Conservation (phyloP, 169 alveolate genomes). For the Amoebophrya sp. region DNA sequence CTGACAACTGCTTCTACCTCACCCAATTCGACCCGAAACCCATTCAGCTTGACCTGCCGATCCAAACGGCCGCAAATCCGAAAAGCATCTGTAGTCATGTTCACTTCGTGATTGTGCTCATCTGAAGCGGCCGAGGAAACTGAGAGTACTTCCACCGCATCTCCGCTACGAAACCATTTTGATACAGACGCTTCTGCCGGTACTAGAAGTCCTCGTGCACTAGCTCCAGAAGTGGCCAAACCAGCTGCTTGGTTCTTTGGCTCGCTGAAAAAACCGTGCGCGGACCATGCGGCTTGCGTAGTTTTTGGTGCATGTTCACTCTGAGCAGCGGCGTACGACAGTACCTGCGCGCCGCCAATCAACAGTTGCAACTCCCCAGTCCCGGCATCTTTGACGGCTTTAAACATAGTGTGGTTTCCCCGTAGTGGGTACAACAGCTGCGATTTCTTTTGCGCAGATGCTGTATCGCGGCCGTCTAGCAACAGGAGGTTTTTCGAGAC, state of each 20-base stretch:
- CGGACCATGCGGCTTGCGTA: too few species aligned
- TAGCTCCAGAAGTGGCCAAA: too few species aligned
- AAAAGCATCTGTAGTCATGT: too few species aligned
- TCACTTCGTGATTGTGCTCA: too few species aligned
- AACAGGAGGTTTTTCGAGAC: neutral
- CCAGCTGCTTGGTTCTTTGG: too few species aligned
- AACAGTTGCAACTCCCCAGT: neutral
- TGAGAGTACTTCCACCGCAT: neutral
- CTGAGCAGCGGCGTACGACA: neutral
- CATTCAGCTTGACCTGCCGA: constrained; percentile 13
- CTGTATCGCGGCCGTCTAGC: neutral
- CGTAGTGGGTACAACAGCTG: neutral
- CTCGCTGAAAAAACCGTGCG: too few species aligned
- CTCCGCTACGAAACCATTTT: neutral
- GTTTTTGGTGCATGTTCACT: too few species aligned
- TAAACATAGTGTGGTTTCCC: neutral
- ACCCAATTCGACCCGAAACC: neutral
- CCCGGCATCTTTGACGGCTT: too few species aligned
- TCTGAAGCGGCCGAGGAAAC: too few species aligned
- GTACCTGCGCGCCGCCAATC: neutral
- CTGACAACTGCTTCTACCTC: neutral
- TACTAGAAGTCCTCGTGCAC: too few species aligned
- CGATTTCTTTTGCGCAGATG: neutral
- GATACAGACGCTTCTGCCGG: too few species aligned
- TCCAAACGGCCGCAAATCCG: neutral